These are phyloP conservation scores for Hypoxylon sp. DNA, from an alignment of 2,329 filamentous ascomycete genomes.

Conservation along the genomic window DNA sequence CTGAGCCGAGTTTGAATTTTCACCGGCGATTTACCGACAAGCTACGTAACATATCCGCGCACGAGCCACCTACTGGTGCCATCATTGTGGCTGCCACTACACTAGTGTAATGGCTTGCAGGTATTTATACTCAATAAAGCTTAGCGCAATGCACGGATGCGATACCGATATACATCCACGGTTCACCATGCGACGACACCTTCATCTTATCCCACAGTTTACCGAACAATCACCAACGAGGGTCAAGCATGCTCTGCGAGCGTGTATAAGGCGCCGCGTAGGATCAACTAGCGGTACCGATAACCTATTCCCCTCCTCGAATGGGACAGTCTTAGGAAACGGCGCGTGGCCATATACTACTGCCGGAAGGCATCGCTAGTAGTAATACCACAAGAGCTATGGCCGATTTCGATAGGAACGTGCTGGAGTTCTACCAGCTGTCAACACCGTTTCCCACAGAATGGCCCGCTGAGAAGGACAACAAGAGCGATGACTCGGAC, in stretches of 20 bases:
- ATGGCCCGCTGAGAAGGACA: constrained; percentile 83
- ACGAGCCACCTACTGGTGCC: constrained; percentile 10
- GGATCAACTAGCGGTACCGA: background rate
- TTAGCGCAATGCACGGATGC: constrained; percentile 16
- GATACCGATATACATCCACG: constrained; percentile 2
- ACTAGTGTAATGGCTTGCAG: constrained; percentile 13
- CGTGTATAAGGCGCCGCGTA: background rate
- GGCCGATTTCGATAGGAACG: constrained; percentile 79
- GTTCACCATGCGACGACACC: constrained; percentile 6
- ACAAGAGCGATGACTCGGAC: constrained; percentile 74
- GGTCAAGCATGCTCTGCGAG: constrained; percentile 10
- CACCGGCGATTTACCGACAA: constrained; percentile 37
- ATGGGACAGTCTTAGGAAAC: constrained; percentile 30
- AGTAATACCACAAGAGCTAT: constrained; percentile 53
- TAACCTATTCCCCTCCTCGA: background rate
- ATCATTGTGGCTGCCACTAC: constrained; percentile 5
- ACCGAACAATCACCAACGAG: constrained; percentile 8
- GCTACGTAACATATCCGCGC: constrained; percentile 29
- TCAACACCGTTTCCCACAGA: constrained; percentile 80
- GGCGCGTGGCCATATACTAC: constrained; percentile 26
- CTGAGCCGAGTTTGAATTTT: constrained; percentile 35
- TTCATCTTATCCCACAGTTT: constrained; percentile 7
- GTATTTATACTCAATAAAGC: background rate
- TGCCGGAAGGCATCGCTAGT: constrained; percentile 20
- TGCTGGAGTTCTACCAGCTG: constrained; percentile 92